Base-by-base conservation (phyloP, 2,329 filamentous ascomycete genomes). In the Cladobotryum mycophilum region DNA sequence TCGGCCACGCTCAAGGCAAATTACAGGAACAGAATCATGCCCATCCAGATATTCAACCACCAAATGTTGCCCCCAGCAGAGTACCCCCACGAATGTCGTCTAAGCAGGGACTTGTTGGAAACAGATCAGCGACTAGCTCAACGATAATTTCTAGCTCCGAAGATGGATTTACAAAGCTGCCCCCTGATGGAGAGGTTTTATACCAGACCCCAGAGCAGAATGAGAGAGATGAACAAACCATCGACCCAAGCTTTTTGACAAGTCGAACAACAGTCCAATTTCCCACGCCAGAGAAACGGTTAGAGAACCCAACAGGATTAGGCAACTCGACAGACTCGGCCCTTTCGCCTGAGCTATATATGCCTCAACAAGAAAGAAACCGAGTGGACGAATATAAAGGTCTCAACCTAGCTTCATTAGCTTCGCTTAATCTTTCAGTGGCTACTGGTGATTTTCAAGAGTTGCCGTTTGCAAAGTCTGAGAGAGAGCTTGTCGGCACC, bases 81-180 rank as follows among this genome's bases (percentile, higher is more conserved):
- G 53, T 60, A 7, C 58, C 58, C 2, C 56, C 54, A 1, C 55
- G 59, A 5, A 18, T 51, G 22, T 60, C 59, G 2, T 61, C 59
- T 20, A 53, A 41, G n/a, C 17, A 50, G 6, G 30, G 15, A 1
- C 20, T 33, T 3, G 34, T n/a, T 9, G n/a, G 17, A 22, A 20
- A 44, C 14, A 41, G 12, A 12, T 51, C 48, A 11, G 25, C n/a
- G n/a, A 36, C 18, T 6, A 5, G 35, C 20, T 44, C 51, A n/a
- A 44, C 42, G 3, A 18, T 41, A 30, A 14, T 38, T 11, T 51
- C 48, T 15, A 15, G 30, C 11, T 8, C 22, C 33, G 38, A n/a
- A 14, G 17, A 18, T 7, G 45, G 17, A 8, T 5, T 11, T 36
- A 14, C 12, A 18, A 18, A 17, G n/a, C 14, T 17, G 9, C 20